Base-by-base conservation (phyloP, 2,329 filamentous ascomycete species). In the Falciphora oryzae region DNA sequence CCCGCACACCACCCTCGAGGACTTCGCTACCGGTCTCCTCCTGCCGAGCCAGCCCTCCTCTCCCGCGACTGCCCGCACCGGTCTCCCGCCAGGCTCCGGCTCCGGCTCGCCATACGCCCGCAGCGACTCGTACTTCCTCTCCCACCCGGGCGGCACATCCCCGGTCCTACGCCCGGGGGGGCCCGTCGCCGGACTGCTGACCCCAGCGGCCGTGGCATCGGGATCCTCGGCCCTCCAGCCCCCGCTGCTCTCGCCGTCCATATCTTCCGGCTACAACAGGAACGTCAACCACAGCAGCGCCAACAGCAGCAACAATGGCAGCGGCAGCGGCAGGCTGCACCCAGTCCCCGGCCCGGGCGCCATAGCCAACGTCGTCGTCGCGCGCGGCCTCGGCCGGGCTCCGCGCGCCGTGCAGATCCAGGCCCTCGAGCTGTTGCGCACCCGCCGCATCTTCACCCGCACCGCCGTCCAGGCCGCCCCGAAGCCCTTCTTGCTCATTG, bases 361-460 rank as follows among this genome's bases (percentile, higher is more conserved):
- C 63, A 90, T 96, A 68, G 90, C 92, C 67, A 93, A 96, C 76
- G 82, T 97, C 14, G 81, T 98, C 28, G 84, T 99, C 63, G 91
- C 91, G 2, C 90, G 88, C 69, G 87, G 96, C 73, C 85, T 98
- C 63, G 87, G 97, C 73, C 79, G 80, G 63, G 90, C 92, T 0
- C 83, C 85, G n/a, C 82, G 86, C 50, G 84, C 86, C 64, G 87
- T 98, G 14, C 95, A 99, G 76, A 88, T 95, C 59, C 93, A 97
- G 74, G 89, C 79, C 2, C 76, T 87, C 31, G 80, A 96, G 83
- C 85, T 98, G 13, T 86, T 98, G 65, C 89, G 91, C 63, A 91
- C 89, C 0, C 88, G 86, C 66, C 87, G 91, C 67, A 87, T 96
- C 71, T 90, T 90, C 71, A 93, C 90, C 3, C 86, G 88, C 67